These are phyloP conservation scores for Cladosporium halotolerans DNA, from an alignment of 2,329 filamentous ascomycete species.

Conservation along the genomic window DNA sequence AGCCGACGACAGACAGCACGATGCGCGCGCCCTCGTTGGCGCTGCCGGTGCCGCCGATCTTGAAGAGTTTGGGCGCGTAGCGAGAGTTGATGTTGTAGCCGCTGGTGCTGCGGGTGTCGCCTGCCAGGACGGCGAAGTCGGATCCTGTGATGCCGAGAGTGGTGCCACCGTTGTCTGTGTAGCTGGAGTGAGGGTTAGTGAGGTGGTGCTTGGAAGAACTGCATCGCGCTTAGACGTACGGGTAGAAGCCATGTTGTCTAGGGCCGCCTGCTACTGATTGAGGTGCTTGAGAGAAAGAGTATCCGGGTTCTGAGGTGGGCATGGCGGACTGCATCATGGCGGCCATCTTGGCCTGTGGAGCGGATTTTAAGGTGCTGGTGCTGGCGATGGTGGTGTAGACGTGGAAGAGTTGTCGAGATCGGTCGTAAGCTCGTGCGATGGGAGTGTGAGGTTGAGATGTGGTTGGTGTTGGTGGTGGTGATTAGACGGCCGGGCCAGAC, in stretches of 20 bases:
- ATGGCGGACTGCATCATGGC: constrained; percentile 47
- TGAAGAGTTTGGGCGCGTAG: constrained; percentile 92
- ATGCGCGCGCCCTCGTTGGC: constrained; percentile 80
- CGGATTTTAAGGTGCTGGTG: neutral
- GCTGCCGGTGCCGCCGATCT: constrained; percentile 84
- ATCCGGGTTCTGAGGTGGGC: constrained; percentile 49
- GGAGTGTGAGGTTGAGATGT: neutral
- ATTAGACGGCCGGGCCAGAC: too few species aligned
- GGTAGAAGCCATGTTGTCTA: constrained; percentile 80
- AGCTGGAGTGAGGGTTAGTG: constrained; percentile 47
- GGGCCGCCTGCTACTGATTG: constrained; percentile 42
- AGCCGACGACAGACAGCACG: constrained; percentile 88
- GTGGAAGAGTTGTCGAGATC: neutral
- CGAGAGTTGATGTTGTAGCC: constrained; percentile 99
- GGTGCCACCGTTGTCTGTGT: constrained; percentile 96
- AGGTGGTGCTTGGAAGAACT: neutral
- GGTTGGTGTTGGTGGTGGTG: neutral
- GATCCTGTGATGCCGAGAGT: constrained; percentile 90
- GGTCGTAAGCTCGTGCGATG: neutral
- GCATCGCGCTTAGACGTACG: constrained; percentile 53
- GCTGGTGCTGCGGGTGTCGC: constrained; percentile 90
- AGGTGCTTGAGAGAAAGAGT: constrained; percentile 53
- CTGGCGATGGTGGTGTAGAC: neutral
- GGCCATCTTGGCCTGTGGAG: constrained; percentile 41
- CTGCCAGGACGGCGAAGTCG: constrained; percentile 93